Evolutionary conservation across 805 yeast genomes (phyloP).

Genomic region (Jamesozyma piceae): DNA sequence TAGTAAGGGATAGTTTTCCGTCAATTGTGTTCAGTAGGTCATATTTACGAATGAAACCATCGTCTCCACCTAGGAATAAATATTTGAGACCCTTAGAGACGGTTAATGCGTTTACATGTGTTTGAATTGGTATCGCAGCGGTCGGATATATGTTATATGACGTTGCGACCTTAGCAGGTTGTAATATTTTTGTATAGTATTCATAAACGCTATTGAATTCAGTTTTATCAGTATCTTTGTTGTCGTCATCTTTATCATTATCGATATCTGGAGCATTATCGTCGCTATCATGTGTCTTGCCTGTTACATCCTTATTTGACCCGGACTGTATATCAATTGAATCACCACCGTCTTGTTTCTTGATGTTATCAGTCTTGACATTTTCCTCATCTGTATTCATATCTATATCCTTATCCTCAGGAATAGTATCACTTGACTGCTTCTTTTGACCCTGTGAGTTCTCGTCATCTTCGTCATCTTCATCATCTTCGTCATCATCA

Average conservation of each 20-base stretch:
- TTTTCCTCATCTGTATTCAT: not conserved
- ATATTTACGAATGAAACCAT: slow-evolving; percentile 84
- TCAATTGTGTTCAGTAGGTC: slow-evolving; percentile 79
- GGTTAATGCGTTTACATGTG: slow-evolving; percentile 69
- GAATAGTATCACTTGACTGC: not conserved
- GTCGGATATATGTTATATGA: slow-evolving; percentile 69
- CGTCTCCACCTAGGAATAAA: slow-evolving; percentile 91
- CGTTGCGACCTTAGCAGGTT: slow-evolving; percentile 43
- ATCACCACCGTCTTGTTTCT: no score
- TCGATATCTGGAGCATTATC: no score
- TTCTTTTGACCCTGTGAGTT: not conserved
- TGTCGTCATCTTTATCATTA: slow-evolving; percentile 8
- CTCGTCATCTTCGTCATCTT: slow-evolving; percentile 15
- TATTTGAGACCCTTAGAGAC: slow-evolving; percentile 74
- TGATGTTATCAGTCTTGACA: slow-evolving; percentile 8
- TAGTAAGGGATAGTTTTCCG: slow-evolving; percentile 79
- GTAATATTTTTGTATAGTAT: slow-evolving; percentile 26
- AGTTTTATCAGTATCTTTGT: not conserved
- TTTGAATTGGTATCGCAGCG: slow-evolving; percentile 77
- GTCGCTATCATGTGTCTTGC: no score
- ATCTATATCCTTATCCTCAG: not conserved
- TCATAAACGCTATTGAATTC: slow-evolving; percentile 17
- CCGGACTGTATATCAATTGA: no score
- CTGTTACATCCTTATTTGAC: no score
- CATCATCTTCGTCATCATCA: slow-evolving; percentile 14